Evolutionary conservation across 2,329 filamentous ascomycete genomes (phyloP).

Genomic region (Scedosporium minutisporum): DNA sequence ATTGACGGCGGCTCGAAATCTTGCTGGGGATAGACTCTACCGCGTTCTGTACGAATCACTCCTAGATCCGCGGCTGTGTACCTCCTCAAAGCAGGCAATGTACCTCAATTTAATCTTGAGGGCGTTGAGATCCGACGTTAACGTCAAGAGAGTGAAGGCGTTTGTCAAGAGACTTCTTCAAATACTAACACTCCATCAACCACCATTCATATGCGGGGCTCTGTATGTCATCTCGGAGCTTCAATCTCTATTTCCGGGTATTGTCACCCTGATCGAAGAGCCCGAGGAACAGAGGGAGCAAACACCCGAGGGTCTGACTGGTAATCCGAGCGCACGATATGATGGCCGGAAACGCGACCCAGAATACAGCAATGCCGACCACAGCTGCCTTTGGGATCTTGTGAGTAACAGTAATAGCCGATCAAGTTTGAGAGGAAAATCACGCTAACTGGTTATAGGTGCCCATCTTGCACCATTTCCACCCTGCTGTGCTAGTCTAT

Average conservation of each 20-base stretch:
- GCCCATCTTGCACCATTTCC: slow-evolving; percentile 73
- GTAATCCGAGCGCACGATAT: slow-evolving; percentile 49
- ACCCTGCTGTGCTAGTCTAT: slow-evolving; percentile 84
- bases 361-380: slow-evolving; percentile 84
- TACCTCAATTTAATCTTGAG: slow-evolving; percentile 90
- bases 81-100: slow-evolving; percentile 88
- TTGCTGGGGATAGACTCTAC: slow-evolving; percentile 86
- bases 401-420: slow-evolving; percentile 32
- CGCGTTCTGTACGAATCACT: slow-evolving; percentile 91
- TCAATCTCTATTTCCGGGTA: slow-evolving; percentile 66
- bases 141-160: slow-evolving; percentile 83
- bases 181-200: slow-evolving; percentile 77
- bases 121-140: slow-evolving; percentile 81
- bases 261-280: slow-evolving; percentile 69
- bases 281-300: slow-evolving; percentile 50
- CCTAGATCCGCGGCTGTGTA: slow-evolving; percentile 76
- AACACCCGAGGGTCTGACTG: slow-evolving; percentile 44
- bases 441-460: slow-evolving; percentile 19
- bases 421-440: slow-evolving; percentile 6
- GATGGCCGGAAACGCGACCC: slow-evolving; percentile 88
- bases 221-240: slow-evolving; percentile 82
- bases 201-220: slow-evolving; percentile 86
- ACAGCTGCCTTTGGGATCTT: slow-evolving; percentile 88
- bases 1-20: slow-evolving; percentile 68
- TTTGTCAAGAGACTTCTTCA: slow-evolving; percentile 93